phyloP scores from a whole-genome alignment of 1,284 basidiomycete species.

The Exsudoporus floridanus region DNA sequence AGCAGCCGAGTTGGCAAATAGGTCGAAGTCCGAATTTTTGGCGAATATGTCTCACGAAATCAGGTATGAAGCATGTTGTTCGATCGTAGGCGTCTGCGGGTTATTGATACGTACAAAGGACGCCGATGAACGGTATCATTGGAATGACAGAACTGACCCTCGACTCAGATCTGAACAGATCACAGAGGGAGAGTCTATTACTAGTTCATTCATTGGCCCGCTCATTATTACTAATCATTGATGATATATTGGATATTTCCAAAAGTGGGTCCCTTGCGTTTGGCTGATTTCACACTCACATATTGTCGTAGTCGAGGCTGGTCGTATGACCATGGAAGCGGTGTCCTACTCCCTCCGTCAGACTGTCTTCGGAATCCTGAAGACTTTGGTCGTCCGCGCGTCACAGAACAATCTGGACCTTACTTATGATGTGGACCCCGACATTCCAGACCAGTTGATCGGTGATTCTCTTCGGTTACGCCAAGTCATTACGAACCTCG shows the following conservation, averaged over 20 bases:
- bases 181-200: constrained; percentile 92
- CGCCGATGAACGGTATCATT: constrained; percentile 99
- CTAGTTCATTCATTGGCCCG: constrained; percentile 95
- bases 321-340: constrained; percentile 99
- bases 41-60: constrained; percentile 98
- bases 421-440: constrained; percentile 94
- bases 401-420: constrained; percentile 97
- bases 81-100: constrained; percentile 1
- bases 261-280: constrained; percentile 69
- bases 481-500: constrained; percentile 93
- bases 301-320: constrained; percentile 81
- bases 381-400: constrained; percentile 96
- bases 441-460: constrained; percentile 95
- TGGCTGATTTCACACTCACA: constrained; percentile 5
- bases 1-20: constrained; percentile 94
- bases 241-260: constrained; percentile 97
- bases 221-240: constrained; percentile 94
- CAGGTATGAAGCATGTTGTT: constrained; percentile 49
- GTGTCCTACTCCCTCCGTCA: constrained; percentile 97
- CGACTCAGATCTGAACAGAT: constrained; percentile 86
- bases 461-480: constrained; percentile 93
- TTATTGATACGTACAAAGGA: constrained; percentile 49
- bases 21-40: constrained; percentile 97
- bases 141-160: constrained; percentile 99
- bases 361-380: constrained; percentile 96